These are phyloP conservation scores for Arctium minus DNA, from an alignment of 129 eudicot species.

Conservation along the genomic window DNA sequence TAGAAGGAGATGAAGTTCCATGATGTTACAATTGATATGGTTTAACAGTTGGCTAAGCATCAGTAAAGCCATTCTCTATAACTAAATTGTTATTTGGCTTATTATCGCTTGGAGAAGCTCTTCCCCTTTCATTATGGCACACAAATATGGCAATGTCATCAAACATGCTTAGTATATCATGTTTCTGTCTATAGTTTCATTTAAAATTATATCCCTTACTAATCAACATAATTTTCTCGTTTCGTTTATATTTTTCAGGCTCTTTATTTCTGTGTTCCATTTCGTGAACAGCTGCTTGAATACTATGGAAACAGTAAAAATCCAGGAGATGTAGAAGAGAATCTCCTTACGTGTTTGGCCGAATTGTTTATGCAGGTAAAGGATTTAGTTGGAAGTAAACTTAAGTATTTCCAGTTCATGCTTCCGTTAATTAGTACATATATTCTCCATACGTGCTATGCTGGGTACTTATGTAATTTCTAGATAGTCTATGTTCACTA, in stretches of 20 bases:
- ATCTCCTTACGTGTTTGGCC: slow-evolving; percentile 78
- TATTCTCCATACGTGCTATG: background rate
- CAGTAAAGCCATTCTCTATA: background rate
- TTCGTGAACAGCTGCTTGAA: slow-evolving; percentile 78
- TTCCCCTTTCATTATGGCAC: background rate
- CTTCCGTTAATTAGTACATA: background rate
- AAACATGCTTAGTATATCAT: background rate
- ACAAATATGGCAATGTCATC: background rate
- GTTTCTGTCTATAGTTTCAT: slow-evolving; percentile 6
- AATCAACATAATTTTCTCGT: slow-evolving; percentile 10
- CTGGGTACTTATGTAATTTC: background rate
- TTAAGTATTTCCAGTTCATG: background rate
- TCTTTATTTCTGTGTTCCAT: slow-evolving; percentile 88
- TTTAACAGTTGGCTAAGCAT: background rate
- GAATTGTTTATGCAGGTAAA: slow-evolving; percentile 78
- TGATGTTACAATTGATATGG: background rate
- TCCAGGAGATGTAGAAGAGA: slow-evolving; percentile 74
- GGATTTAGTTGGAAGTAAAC: slow-evolving; percentile 10
- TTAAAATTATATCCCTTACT: background rate
- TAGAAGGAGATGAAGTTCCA: background rate
- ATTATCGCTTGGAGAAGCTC: background rate
- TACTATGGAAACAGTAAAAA: slow-evolving; percentile 63
- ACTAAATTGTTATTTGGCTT: background rate
- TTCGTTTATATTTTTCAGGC: slow-evolving; percentile 50
- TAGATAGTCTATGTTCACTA: background rate